A percentile compares a stretch with the other conserved stretches of the same genome.
Evolutionary conservation across 2,329 filamentous ascomycete species (phyloP).

Genomic region (Colletotrichum horii): DNA sequence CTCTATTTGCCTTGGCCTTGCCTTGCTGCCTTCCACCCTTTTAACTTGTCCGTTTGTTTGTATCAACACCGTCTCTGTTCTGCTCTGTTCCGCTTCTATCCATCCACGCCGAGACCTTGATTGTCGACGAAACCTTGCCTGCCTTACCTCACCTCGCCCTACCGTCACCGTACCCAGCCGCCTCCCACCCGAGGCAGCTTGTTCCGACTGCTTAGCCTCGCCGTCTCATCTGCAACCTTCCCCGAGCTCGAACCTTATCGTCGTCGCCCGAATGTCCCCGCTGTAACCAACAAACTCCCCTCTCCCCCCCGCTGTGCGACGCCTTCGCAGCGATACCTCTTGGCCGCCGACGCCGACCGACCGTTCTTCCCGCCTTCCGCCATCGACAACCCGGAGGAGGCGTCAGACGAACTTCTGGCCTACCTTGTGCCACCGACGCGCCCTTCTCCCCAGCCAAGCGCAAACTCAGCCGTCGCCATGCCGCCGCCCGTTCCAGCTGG

Average conservation of each 20-base stretch:
- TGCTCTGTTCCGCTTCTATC: not conserved
- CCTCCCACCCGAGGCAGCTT: not conserved
- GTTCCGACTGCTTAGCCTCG: not conserved
- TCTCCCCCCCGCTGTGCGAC: not conserved
- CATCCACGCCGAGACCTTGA: not conserved
- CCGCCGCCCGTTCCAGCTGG: slow-evolving; percentile 3
- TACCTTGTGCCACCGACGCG: not conserved
- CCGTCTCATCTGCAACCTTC: not conserved
- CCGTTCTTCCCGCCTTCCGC: not conserved
- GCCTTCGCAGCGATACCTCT: not conserved
- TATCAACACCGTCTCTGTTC: not conserved
- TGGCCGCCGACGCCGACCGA: not conserved
- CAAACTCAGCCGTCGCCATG: slow-evolving; percentile 12
- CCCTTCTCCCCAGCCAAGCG: not conserved
- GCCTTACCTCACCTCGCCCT: not conserved
- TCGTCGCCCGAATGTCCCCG: slow-evolving; percentile 15
- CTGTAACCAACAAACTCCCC: slow-evolving; percentile 2
- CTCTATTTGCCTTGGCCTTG: not conserved
- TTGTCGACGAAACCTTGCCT: not conserved
- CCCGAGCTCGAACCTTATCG: slow-evolving; percentile 9
- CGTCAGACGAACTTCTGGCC: not conserved
- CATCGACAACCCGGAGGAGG: not conserved
- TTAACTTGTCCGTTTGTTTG: not conserved
- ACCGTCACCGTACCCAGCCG: not conserved
- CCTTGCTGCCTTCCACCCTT: not conserved